Base-by-base conservation (phyloP, 1,284 basidiomycete genomes). In the Apiotrichum montevideense region DNA sequence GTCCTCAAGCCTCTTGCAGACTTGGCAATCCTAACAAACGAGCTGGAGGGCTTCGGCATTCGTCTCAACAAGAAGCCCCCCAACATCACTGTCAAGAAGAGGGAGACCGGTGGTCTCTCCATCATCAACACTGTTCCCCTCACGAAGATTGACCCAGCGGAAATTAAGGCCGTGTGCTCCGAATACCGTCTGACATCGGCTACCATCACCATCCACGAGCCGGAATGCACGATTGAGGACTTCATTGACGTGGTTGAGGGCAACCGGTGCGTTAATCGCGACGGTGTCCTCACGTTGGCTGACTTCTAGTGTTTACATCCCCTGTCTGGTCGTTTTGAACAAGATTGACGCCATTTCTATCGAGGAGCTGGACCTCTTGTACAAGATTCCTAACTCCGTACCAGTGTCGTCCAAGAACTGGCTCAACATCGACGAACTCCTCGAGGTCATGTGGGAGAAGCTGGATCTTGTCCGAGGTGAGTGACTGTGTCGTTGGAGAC, bases 311-410 rank as follows among this genome's bases (percentile, higher is more conserved):
- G 90, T 98, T 29, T 98, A 98, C 72, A 90, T 97, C 51, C 93
- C 93, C 9, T 88, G 86, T 14, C 79, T 96, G 61, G 94, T 90
- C 73, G 91, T 92, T 63, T 64, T 78, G 52, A 78, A 78, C 74
- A 79, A 97, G 87, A 98, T 98, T 70, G 95, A 98, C 73, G 92
- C 89, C 15, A 95, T 98, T 70, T 95, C 91, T 58, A 98, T 98
- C 73, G 93, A 99, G 78, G 96, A 99, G 77, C 84, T 99, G 43
- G 94, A 98, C 76, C 82, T 98, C 52, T 79, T 99, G 77, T 94
- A 78, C 73, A 77, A 71, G 59, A 62, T 98, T 65, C 96, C 96
- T 14, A 85, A 90, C 77, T 92, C 90, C 57, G 95, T 98, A 6
- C 96, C 96, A 4, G 84, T 99, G 71, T 71, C 69, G 33, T 71